Base-by-base conservation (phyloP, 176 grass and related monocot genomes). In the Carex pumila region DNA sequence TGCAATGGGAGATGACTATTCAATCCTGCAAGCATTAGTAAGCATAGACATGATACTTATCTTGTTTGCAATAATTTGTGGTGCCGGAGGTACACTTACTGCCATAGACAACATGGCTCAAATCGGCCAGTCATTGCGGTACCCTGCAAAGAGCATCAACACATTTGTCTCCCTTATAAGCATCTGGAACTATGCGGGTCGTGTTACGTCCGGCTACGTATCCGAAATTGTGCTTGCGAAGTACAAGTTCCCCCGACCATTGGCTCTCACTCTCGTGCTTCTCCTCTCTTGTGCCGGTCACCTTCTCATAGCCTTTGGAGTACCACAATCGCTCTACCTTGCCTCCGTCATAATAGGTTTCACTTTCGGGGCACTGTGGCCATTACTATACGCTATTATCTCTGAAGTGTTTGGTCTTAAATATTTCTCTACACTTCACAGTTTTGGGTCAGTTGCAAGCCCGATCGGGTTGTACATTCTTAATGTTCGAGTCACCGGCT, bases 41-140 rank as follows among this genome's bases (percentile, higher is more conserved):
- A 97, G 94, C 89, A 29, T 87, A 9, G 91, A 97, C 86, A 93
- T 97, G 94, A 10, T 88, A 3, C 66, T 93, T 1, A 84, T 97
- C 6, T 87, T 97, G 87, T 14, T 97, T 2, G 81, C 94, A 0
- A 91, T 86, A 45, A 85, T 90, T 63, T 98, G 92, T 62, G 91
- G 95, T 22, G 89, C 91, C 71, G 95, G 95, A 9, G 92, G 92
- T 54, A 98, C 92, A 29, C 79, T 93, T 43, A 94, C 95, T 0
- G 95, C 95, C 15, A 98, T 98, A 74, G 95, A 98, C 87, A 94
- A 98, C 90, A 98, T 94, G 95, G 95, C 89, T 3, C 92, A 98
- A 85, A 98, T 98, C 74, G 95, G 92, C 0, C 89, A 93, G 67
- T 98, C 95, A 7, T 79, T 98, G 9, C 89, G 90, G 0, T 94